Percentiles rank a stretch among this genome's conserved stretches.
Evolutionary conservation across 805 yeast species (phyloP).

Genomic region (Schwanniomyces sp.): DNA sequence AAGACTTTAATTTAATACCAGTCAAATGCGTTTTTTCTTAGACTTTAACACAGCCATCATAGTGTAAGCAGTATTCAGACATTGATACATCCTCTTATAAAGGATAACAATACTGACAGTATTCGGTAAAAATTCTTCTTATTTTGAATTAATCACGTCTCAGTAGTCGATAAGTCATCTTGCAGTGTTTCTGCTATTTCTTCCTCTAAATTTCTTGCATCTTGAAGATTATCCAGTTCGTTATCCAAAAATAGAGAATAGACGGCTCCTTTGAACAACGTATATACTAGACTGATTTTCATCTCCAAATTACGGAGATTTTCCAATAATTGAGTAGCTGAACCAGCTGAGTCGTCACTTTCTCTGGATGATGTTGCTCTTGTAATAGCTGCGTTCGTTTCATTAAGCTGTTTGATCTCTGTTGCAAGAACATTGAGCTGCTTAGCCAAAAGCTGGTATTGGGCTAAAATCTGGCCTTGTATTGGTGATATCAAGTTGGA

Average conservation of each 20-base stretch:
- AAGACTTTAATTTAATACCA: too few relatives aligned
- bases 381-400: conserved; percentile 6
- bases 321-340: conserved; percentile 37
- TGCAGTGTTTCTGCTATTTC: conserved; percentile 1
- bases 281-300: conserved; percentile 63
- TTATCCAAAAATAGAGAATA: conserved; percentile 61
- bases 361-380: conserved; percentile 6
- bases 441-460: conserved; percentile 36
- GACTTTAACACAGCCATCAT: too few relatives aligned
- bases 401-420: conserved; percentile 31
- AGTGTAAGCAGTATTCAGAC: too few relatives aligned
- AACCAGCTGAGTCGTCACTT: conserved; percentile 7
- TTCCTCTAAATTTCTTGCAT: conserved; percentile 3
- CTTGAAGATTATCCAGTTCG: conserved; percentile 21
- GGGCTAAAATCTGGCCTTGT: conserved; percentile 35
- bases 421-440: conserved; percentile 30
- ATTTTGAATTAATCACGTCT: conserved; percentile 1
- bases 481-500: conserved; percentile 18
- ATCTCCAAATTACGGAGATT: conserved; percentile 61
- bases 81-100: too few relatives aligned
- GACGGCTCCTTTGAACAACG: conserved; percentile 68
- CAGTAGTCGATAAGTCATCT: neutral
- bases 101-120: too few relatives aligned
- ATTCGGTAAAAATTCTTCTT: too few relatives aligned
- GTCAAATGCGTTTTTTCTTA: too few relatives aligned